Base-by-base conservation (phyloP, 208 protist genomes). In the Trypanosoma grayi region DNA sequence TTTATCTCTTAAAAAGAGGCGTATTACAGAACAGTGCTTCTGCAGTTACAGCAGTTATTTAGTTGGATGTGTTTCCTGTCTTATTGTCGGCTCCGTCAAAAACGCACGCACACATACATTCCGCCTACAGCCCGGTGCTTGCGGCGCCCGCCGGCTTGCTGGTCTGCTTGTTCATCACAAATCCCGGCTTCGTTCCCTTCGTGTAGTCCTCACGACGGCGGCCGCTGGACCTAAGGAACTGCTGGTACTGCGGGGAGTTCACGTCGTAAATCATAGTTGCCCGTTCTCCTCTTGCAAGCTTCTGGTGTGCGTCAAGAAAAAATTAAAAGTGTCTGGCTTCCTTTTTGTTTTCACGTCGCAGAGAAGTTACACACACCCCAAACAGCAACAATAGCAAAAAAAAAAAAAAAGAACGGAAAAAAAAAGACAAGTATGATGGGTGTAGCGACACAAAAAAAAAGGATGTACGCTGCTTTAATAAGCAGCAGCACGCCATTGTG, bases 141-240 rank as follows among this genome's bases (percentile, higher is more conserved):
- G 86, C 87, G 6, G 90, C 86, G 66, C 90, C 90, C 18, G 74
- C 82, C 39, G 90, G 86, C 73, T 93, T 95, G 44, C 70, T 60
- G 31, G 78, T 82, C 61, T 90, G 74, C 83, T 93, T 96, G 65
- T 73, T 93, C 48, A 73, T 55, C 41, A 81, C 78, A 30, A 47
- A 50, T 33, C 16, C 52, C 47, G 75, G 50, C 10, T 66, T 66
- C 68, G 81, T 81, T 7, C 54, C 39, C 75, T 92, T 92, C 55
- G 75, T 75, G 78, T 93, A 96, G 76, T 96, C 90, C 63, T 96
- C 90, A 39, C 87, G 84, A 70, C 85, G 85, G 68, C 87, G 86
- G 66, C 90, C 90, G 70, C 87, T 93, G 57, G 90, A 96, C 70
- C 81, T 79, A 68, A 97, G 87, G 76, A 95, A 97, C 81, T 97